These are phyloP conservation scores for Acanthamoeba lenticulata DNA, from an alignment of 208 protist genomes.

Conservation along the genomic window DNA sequence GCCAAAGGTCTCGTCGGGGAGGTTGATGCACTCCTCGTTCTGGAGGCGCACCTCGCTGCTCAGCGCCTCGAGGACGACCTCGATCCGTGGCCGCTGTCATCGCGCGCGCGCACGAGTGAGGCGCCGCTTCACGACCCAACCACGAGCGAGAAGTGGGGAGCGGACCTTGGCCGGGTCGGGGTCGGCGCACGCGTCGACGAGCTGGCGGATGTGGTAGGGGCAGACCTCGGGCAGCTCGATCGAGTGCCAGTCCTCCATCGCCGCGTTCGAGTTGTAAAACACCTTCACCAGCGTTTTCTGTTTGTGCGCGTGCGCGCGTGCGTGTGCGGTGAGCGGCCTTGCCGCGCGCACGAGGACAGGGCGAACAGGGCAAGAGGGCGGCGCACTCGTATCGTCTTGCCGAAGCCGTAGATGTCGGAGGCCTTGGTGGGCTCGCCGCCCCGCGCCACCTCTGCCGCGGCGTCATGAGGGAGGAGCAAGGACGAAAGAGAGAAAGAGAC, in stretches of 20 bases:
- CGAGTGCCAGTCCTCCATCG: conserved; percentile 11
- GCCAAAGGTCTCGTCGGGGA: background rate
- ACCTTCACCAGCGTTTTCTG: conserved; percentile 34
- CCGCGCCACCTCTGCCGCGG: background rate
- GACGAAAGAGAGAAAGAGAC: background rate
- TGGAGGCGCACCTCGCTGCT: background rate
- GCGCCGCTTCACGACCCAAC: too few species aligned
- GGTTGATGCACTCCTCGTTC: background rate
- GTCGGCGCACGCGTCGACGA: background rate
- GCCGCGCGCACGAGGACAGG: too few species aligned
- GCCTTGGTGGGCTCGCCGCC: background rate
- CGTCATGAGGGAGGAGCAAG: background rate
- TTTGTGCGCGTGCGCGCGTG: background rate
- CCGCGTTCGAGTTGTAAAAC: background rate
- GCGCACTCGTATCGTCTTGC: background rate
- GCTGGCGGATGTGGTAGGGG: background rate
- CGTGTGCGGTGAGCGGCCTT: background rate
- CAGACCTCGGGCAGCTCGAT: conserved; percentile 27
- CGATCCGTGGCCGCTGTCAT: background rate
- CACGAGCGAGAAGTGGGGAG: too few species aligned
- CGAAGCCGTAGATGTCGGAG: background rate
- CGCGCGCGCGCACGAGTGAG: background rate
- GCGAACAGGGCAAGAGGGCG: background rate
- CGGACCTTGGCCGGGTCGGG: background rate
- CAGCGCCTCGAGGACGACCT: background rate